Evolutionary conservation across 805 yeast genomes (phyloP), one percentile per base, ranked within the genome.

Genomic region (Wickerhamomyces kurtzmanii): DNA sequence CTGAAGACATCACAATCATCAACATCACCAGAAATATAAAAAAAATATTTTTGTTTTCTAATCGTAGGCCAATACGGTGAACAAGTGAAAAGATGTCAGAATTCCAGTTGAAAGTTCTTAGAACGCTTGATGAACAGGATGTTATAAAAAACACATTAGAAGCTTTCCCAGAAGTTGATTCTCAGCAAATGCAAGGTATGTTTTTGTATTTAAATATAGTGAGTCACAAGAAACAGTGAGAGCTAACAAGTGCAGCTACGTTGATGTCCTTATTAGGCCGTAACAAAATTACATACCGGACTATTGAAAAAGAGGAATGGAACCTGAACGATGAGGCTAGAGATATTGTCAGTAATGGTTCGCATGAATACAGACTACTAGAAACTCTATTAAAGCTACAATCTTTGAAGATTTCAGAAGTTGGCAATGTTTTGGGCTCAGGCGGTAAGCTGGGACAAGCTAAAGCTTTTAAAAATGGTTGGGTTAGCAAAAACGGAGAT

Each of bases 381-480:
- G 83, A 77, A 50, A 85, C 91, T 24, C 63, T 81, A 31, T 68
- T 74, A 43, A 63, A 78, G 26, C 56, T 87, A 28, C 94, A 81
- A 32, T 86, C 89, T 20, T 66, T 91, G 45, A 83, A 81, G 49
- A 76, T 91, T 43, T 53, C 80, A 15, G 96, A 89, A 30, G 83
- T 81, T 30, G 59, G 59, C 28, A 51, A 75, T 31, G 69, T 78
- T 39, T 63, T 89, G 58, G 96, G 96, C 31, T 62, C 74, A 29
- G 74, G 74, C 34, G 97, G 96, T 37, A 77, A 78, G 43, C 68
- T 89, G 39, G 99, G 98, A 38, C 98, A 91, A 62, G 94, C 94
- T 43, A 77, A 87, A 47, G 99, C 97, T 12, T 93, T 91, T 71
- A 89, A 86, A 58, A 87, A 87, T 55, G 93, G 94, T 23, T 91